A percentile compares a stretch with the other conserved stretches of the same genome.
Conservation (phyloP, 192 early-diverging fungal genomes). For the Coemansia sp. region DNA sequence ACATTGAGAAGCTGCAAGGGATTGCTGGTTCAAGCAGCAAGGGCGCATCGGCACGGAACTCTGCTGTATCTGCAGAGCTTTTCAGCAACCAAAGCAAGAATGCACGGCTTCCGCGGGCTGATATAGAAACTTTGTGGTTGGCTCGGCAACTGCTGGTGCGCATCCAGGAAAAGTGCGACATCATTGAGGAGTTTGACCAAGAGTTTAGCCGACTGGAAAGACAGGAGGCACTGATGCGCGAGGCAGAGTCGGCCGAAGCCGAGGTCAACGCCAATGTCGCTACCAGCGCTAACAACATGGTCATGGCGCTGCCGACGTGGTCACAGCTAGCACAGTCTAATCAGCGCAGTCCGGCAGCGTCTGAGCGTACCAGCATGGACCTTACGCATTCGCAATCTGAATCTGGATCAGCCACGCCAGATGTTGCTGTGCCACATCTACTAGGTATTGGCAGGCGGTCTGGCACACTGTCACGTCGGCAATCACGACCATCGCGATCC, state of each 20-base stretch:
- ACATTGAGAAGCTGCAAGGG: constrained; percentile 42
- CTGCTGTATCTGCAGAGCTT: background rate
- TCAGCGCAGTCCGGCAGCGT: constrained; percentile 37
- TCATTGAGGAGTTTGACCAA: constrained; percentile 52
- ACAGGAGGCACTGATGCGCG: constrained; percentile 44
- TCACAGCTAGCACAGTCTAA: constrained; percentile 43
- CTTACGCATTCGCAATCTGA: constrained; percentile 40
- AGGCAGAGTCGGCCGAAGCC: constrained; percentile 34
- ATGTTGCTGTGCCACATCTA: constrained; percentile 13
- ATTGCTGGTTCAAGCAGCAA: constrained; percentile 22
- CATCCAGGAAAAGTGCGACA: constrained; percentile 42
- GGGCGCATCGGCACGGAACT: background rate
- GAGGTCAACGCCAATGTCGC: background rate
- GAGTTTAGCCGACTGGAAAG: constrained; percentile 50
- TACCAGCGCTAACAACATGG: background rate
- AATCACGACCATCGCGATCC: constrained; percentile 49
- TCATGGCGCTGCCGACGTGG: constrained; percentile 45
- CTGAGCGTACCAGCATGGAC: constrained; percentile 51
- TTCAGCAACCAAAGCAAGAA: background rate
- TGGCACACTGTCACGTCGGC: constrained; percentile 31
- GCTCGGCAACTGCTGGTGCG: constrained; percentile 47
- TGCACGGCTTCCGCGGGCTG: constrained; percentile 32
- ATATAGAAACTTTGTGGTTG: constrained; percentile 56
- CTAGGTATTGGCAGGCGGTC: constrained; percentile 22
- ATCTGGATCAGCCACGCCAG: constrained; percentile 45